Evolutionary conservation across 2,329 filamentous ascomycete genomes (phyloP).

Genomic region (Phyllosticta paracitricarpa): DNA sequence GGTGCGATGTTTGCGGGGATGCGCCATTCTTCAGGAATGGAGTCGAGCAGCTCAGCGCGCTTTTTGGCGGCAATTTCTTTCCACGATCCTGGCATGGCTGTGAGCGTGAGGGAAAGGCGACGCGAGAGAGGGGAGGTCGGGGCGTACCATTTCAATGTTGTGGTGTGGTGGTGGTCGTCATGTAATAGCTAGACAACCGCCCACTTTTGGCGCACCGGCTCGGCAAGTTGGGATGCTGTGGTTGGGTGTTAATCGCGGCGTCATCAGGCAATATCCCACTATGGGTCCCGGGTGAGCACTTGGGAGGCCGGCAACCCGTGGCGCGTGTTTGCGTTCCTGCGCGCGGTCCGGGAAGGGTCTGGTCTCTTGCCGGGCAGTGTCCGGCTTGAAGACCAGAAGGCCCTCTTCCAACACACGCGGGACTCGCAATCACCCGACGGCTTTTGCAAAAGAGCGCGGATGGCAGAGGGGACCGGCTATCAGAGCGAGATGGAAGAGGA

Average conservation of each 20-base stretch:
- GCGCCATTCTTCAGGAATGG: constrained; percentile 10
- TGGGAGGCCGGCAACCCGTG: neutral
- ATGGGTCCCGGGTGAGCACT: neutral
- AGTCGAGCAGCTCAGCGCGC: constrained; percentile 16
- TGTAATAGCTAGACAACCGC: neutral
- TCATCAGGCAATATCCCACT: neutral
- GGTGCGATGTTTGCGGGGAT: constrained; percentile 37
- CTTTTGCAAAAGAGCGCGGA: neutral
- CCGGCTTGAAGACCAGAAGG: neutral
- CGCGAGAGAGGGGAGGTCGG: neutral
- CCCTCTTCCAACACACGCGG: neutral
- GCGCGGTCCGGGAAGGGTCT: neutral
- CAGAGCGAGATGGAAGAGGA: neutral
- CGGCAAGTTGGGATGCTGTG: neutral
- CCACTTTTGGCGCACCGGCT: constrained; percentile 7
- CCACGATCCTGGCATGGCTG: constrained; percentile 18
- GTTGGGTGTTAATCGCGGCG: neutral
- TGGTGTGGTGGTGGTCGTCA: neutral
- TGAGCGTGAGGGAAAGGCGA: neutral
- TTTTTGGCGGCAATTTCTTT: constrained; percentile 22
- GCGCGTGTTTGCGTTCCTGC: neutral
- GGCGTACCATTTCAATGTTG: neutral
- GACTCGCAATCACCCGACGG: neutral
- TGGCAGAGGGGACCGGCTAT: neutral
- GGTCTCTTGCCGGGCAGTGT: neutral